Evolutionary conservation across 306 rosid genomes (phyloP).

Genomic region (Pyrus betulifolia): DNA sequence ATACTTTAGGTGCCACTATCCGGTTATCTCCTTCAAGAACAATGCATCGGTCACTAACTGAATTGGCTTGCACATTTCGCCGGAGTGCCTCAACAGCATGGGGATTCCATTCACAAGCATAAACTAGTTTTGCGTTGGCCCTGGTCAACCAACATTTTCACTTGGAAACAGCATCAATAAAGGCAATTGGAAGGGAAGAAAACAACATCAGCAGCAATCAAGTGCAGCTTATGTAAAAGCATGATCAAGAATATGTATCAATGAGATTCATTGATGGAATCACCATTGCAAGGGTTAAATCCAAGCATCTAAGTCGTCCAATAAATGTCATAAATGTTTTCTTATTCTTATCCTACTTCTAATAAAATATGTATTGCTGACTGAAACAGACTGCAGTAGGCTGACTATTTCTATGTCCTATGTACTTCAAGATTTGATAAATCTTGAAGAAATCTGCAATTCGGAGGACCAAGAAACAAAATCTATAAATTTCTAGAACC

Average conservation of each 20-base stretch:
- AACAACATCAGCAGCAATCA: not conserved
- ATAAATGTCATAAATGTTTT: not conserved
- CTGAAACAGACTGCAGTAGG: not conserved
- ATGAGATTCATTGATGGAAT: not conserved
- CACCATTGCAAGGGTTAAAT: not conserved
- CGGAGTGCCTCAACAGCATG: constrained; percentile 74
- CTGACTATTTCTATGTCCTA: not conserved
- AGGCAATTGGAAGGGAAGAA: not conserved
- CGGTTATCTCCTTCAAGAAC: constrained; percentile 84
- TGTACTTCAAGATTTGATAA: not conserved
- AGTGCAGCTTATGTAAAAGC: not conserved
- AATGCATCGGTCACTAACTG: constrained; percentile 59
- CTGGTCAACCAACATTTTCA: constrained; percentile 39
- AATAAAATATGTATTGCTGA: not conserved
- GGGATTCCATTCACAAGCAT: constrained; percentile 96
- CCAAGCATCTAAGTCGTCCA: not conserved
- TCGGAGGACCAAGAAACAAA: not conserved
- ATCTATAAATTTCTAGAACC: not conserved
- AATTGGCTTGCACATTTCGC: constrained; percentile 61
- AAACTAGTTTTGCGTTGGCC: constrained; percentile 76
- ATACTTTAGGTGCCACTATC: constrained; percentile 72
- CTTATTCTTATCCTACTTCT: not conserved
- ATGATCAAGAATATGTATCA: not conserved
- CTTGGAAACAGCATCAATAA: constrained; percentile 12
- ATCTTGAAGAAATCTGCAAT: not conserved